These are phyloP conservation scores for Saccharomycopsis hybrid DNA, from an alignment of 1,139 yeast species.

Conservation along the genomic window DNA sequence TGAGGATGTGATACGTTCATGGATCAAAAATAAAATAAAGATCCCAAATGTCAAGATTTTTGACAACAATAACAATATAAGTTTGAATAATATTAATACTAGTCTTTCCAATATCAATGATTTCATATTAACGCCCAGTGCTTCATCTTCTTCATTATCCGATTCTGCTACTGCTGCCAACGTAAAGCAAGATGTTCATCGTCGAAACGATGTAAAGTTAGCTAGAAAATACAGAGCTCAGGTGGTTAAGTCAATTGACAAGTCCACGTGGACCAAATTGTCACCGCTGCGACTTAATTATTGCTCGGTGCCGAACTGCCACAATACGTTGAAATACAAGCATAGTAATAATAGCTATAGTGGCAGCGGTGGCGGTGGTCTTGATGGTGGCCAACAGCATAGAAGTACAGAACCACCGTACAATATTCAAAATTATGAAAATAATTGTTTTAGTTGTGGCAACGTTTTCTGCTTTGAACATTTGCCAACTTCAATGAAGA, in stretches of 20 bases:
- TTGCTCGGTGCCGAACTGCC: constrained; percentile 30
- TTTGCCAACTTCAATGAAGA: constrained; percentile 45
- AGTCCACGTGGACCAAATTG: constrained; percentile 9
- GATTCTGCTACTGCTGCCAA: constrained; percentile 1
- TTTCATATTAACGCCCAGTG: constrained; percentile 8
- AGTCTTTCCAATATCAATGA: constrained; percentile 13
- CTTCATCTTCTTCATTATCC: constrained; percentile 7
- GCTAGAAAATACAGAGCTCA: constrained; percentile 3
- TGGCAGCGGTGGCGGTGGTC: constrained; percentile 25
- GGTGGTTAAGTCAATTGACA: constrained; percentile 9
- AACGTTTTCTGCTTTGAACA: constrained; percentile 61
- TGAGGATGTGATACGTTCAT: constrained; percentile 16
- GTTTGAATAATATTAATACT: constrained; percentile 10
- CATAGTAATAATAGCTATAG: neutral
- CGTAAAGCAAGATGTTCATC: too few relatives aligned
- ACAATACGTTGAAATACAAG: constrained; percentile 14
- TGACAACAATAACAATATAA: constrained; percentile 7
- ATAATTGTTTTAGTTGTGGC: constrained; percentile 45
- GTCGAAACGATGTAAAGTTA: too few relatives aligned
- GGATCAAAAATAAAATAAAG: constrained; percentile 18
- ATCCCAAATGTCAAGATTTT: constrained; percentile 12
- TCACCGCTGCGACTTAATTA: constrained; percentile 25
- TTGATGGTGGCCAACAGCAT: constrained; percentile 25
- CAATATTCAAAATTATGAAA: constrained; percentile 1
- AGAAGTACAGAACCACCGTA: neutral